These are phyloP conservation scores for Iris macrosiphon DNA, from an alignment of 106 monocot species.

Conservation along the genomic window DNA sequence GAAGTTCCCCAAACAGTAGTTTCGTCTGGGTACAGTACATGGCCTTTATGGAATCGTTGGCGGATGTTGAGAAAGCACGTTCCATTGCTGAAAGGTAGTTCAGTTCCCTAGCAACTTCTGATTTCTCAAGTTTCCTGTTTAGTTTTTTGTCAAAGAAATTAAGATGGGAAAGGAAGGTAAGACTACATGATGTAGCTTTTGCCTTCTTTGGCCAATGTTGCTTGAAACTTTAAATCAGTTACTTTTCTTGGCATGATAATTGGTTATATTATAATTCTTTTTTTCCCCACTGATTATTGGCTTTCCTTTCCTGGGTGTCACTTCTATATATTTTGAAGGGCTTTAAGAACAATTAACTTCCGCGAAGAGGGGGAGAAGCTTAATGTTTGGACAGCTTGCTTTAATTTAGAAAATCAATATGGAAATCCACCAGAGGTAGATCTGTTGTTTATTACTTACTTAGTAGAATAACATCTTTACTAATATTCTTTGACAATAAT, in stretches of 20 bases:
- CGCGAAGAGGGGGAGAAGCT: slow-evolving; percentile 90
- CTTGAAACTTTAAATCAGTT: neutral
- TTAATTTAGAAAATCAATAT: slow-evolving; percentile 91
- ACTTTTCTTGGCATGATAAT: neutral
- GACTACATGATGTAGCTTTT: too few relatives aligned
- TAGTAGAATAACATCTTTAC: neutral
- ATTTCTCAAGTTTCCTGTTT: neutral
- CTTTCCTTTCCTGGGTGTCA: neutral
- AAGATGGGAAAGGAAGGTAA: neutral
- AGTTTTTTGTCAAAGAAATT: neutral
- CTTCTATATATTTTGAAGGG: slow-evolving; percentile 34
- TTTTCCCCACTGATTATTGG: neutral
- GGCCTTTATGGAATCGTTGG: slow-evolving; percentile 66
- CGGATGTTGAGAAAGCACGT: slow-evolving; percentile 76
- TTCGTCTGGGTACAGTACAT: slow-evolving; percentile 90
- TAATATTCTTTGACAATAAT: neutral
- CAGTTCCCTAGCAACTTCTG: neutral
- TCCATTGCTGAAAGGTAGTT: slow-evolving; percentile 80
- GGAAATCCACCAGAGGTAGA: slow-evolving; percentile 79
- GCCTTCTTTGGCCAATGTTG: neutral
- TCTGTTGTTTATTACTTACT: neutral
- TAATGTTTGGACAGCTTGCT: slow-evolving; percentile 93
- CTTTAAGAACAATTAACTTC: slow-evolving; percentile 75
- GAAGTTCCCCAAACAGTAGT: slow-evolving; percentile 87
- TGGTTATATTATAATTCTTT: neutral